Conservation (phyloP, 805 yeast species). For the Nakazawaea siamensis region DNA sequence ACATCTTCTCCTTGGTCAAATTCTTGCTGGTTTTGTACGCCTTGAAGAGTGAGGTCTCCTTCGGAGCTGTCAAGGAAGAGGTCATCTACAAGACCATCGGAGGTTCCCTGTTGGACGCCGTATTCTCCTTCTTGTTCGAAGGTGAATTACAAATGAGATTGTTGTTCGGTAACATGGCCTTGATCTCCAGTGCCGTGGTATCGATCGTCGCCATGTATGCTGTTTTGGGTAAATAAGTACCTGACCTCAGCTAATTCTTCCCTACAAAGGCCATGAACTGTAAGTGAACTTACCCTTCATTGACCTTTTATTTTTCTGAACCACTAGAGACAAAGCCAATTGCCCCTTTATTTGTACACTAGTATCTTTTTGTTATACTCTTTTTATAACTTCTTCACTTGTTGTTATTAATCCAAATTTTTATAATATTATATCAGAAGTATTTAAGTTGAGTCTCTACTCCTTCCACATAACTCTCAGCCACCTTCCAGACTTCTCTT, state of each 20-base stretch:
- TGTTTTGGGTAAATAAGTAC: constrained; percentile 1
- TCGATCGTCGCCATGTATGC: constrained; percentile 43
- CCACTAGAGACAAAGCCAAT: no score
- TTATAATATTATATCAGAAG: not conserved
- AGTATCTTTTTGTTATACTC: no score
- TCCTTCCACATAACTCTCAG: constrained; percentile 11
- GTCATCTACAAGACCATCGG: constrained; percentile 21
- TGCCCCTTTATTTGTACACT: no score
- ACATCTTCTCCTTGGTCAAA: constrained; percentile 37
- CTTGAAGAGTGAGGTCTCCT: constrained; percentile 20
- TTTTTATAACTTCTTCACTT: no score
- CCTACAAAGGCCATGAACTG: no score
- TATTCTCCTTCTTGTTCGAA: constrained; percentile 25
- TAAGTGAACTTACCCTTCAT: no score
- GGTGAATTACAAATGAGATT: constrained; percentile 31
- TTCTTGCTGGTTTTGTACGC: constrained; percentile 30
- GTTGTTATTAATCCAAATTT: not conserved
- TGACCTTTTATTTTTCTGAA: no score
- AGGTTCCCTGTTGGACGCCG: constrained; percentile 20
- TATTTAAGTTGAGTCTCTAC: not conserved
- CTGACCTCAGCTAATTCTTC: no score
- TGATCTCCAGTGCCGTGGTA: constrained; percentile 37
- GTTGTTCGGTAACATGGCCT: constrained; percentile 38
- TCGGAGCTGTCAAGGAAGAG: constrained; percentile 20
- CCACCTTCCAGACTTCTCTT: constrained; percentile 30